Evolutionary conservation across 805 yeast genomes (phyloP), one percentile per base, ranked within the genome.

Genomic region (Candida maltosa): DNA sequence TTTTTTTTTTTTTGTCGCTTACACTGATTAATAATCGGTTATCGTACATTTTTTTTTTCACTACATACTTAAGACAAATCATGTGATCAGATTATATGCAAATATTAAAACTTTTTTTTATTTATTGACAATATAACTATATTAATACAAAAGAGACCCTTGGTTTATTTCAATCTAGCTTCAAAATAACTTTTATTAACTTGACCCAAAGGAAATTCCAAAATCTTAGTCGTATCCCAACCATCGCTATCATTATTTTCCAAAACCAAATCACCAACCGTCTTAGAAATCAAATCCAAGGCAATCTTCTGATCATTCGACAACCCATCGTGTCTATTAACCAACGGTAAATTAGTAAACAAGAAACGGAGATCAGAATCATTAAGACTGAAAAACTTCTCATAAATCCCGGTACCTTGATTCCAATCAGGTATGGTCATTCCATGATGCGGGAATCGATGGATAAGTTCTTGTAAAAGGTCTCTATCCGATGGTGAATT

Each of bases 361-460:
- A 82, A 52, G 16, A 58, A 60, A 11, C 62, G 59, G 19, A 78
- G 2, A 54, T 40, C 2, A 45, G 37, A 14, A 30, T 38, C 28
- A 3, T 45, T 45, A 2, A 73, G 40, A 9, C 60, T 53, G 26
- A 79, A 47, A 48, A 73, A 84, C 22, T 67, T 65, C 23, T 65
- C 62, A 51, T 75, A 84, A 4, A 83, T 61, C 0, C 75, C 80
- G 18, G 83, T 76, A 1, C 86, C 85, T 20, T 56, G 57, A 15
- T 63, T 56, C 83, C 84, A 82, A 26, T 62, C 64, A 3, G 73
- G 55, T 10, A 74, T 60, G 16, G 52, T 56, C 16, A 44, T 42
- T 6, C 68, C 65, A 1, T 49, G 48, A 24, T 55, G 58, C 9
- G 80, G 82, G 54, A 74, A 73, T 40, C 52, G 40, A 2, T 51